Evolutionary conservation across 305 asterid genomes (phyloP).

Genomic region (Solanum hybrid): DNA sequence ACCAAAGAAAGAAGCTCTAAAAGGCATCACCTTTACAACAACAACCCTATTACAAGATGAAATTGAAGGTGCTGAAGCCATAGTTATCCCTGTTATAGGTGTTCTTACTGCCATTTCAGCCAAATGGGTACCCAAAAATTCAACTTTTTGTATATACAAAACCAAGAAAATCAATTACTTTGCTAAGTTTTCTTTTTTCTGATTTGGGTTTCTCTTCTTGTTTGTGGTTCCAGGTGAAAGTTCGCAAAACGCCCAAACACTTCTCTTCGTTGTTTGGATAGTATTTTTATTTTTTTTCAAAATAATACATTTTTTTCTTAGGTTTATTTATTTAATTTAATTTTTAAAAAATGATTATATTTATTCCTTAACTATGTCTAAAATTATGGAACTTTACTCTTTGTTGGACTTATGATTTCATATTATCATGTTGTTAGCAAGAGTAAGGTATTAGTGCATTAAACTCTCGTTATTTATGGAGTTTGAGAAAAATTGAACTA

Average conservation of each 20-base stretch:
- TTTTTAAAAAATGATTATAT: not conserved
- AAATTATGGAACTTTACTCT: not conserved
- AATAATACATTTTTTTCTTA: too few relatives aligned
- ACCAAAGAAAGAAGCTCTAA: constrained; percentile 18
- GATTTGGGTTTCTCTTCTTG: not conserved
- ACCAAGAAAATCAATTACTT: not conserved
- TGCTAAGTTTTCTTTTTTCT: not conserved
- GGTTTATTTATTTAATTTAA: too few relatives aligned
- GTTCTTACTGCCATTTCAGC: constrained; percentile 11
- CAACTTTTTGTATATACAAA: not conserved
- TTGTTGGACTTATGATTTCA: not conserved
- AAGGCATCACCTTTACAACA: not conserved
- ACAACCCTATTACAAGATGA: constrained; percentile 2
- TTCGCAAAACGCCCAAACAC: not conserved
- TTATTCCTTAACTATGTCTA: not conserved
- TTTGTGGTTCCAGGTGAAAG: constrained; percentile 2
- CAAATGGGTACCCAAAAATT: not conserved
- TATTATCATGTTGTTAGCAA: not conserved
- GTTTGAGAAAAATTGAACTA: not conserved
- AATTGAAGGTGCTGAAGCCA: constrained; percentile 8
- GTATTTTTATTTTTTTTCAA: not conserved
- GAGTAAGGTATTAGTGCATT: not conserved
- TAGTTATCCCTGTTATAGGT: constrained; percentile 8
- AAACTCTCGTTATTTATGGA: not conserved
- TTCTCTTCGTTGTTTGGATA: not conserved